These are phyloP conservation scores for Penicillium griseofulvum DNA, from an alignment of 2,329 filamentous ascomycete genomes.

Conservation along the genomic window DNA sequence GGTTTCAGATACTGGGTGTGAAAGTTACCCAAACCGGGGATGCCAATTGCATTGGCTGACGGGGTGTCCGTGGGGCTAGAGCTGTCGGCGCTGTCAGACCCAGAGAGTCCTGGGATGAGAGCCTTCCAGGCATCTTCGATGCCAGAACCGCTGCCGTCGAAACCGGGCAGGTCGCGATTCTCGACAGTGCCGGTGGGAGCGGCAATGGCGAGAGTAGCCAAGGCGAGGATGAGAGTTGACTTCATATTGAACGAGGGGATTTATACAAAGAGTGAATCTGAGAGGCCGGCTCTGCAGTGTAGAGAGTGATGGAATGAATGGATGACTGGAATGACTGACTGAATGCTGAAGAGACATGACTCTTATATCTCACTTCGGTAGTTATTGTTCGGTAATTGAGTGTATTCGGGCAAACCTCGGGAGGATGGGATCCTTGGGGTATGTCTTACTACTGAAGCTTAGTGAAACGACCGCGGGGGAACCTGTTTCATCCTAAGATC, in stretches of 20 bases:
- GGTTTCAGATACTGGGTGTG: background rate
- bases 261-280: background rate
- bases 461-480: constrained; percentile 2
- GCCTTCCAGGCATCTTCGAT: constrained; percentile 9
- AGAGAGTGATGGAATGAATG: background rate
- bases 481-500: background rate
- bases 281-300: constrained; percentile 20
- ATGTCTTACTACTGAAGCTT: background rate
- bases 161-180: constrained; percentile 17
- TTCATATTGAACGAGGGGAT: constrained; percentile 20
- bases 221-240: constrained; percentile 18
- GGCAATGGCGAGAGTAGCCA: constrained; percentile 22
- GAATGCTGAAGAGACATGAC: too few relatives aligned
- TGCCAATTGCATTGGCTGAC: background rate
- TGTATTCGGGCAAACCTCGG: background rate
- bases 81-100: background rate
- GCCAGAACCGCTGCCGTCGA: constrained; percentile 10
- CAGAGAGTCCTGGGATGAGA: background rate
- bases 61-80: background rate
- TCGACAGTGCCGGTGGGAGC: constrained; percentile 27
- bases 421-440: background rate
- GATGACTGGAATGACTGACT: background rate
- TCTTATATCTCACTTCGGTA: too few relatives aligned
- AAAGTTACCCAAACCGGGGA: constrained; percentile 1
- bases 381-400: too few relatives aligned